Base-by-base conservation (phyloP, 2,329 filamentous ascomycete species). In the Aschersonia sp. region DNA sequence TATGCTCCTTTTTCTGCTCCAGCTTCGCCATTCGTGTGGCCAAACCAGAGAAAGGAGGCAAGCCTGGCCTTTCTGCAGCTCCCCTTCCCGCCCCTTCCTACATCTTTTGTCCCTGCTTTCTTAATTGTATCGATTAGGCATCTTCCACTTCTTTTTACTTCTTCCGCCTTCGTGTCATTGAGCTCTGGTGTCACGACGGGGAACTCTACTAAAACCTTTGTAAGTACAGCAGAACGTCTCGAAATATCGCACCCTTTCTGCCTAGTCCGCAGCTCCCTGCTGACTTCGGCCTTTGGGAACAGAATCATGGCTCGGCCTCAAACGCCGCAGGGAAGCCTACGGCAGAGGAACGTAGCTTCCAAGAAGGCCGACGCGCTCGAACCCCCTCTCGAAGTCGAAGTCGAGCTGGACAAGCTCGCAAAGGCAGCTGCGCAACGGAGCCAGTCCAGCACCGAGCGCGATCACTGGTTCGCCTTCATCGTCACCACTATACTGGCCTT, bases 401-500 rank as follows among this genome's bases (percentile, higher is more conserved):
- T 60, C 44, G 74, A 77, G 51, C 62, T 74, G 55, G 74, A 79
- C 56, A 69, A 66, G 58, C 60, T 76, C 51, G 61, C 67, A 49
- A 66, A 68, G 52, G 58, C 63, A 29, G 59, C 62, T 10, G 53
- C 62, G 44, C 54, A 62, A 49, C 55, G 56, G 39, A 59, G 63
- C 45, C 52, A 62, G 37, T 58, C 66, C 35, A 66, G 67, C 49
- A 74, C 75, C n/a, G 84, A 94, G 66, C 82, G 79, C 73, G 86
- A 94, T 58, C 94, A 95, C 72, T 81, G 84, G 73, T 65, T 92
- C 54, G 85, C 80, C 51, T 76, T 95, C 50, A 66, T 67, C 32
- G 62, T 95, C 55, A 81, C 95, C 60, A 97, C 90, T 2, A 59
- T 79, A 31, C 69, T 95, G 54, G 90, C 87, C 45, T 97, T 98